Conservation (phyloP, 148 eudicot species). For the Cornus suecica region DNA sequence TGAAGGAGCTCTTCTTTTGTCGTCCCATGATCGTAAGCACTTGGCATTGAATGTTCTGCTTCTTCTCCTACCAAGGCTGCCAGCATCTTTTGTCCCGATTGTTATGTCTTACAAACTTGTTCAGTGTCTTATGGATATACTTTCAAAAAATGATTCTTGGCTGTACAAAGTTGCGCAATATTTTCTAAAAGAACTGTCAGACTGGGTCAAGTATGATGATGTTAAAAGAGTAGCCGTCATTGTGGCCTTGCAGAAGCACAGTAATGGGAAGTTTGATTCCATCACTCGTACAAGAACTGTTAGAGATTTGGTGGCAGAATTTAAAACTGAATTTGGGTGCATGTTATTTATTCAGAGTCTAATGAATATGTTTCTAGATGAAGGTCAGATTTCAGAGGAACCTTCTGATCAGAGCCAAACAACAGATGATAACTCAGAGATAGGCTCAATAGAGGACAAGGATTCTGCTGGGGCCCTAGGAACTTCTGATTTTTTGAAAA, state of each 20-base stretch:
- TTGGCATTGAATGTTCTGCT: slow-evolving; percentile 78
- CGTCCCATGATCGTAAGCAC: slow-evolving; percentile 93
- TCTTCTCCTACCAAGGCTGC: slow-evolving; percentile 86
- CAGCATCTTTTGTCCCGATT: slow-evolving; percentile 59
- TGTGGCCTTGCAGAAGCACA: slow-evolving; percentile 84
- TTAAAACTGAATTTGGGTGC: slow-evolving; percentile 81
- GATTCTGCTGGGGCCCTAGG: slow-evolving; percentile 48
- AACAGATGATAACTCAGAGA: slow-evolving; percentile 86
- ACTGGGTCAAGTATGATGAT: slow-evolving; percentile 76
- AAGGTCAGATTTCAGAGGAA: slow-evolving; percentile 65
- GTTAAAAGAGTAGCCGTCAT: slow-evolving; percentile 64
- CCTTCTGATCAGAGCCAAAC: slow-evolving; percentile 91
- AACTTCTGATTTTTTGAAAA: slow-evolving; percentile 65
- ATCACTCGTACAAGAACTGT: slow-evolving; percentile 70
- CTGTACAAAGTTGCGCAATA: slow-evolving; percentile 72
- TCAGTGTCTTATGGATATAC: slow-evolving; percentile 81
- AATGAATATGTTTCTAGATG: slow-evolving; percentile 79
- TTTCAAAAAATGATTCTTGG: slow-evolving; percentile 79
- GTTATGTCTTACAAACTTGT: slow-evolving; percentile 76
- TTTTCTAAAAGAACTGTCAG: slow-evolving; percentile 64
- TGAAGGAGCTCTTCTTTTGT: slow-evolving; percentile 69
- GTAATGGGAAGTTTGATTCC: slow-evolving; percentile 81
- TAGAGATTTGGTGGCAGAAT: slow-evolving; percentile 69
- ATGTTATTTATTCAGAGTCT: slow-evolving; percentile 68
- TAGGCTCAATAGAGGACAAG: slow-evolving; percentile 63